Evolutionary conservation across 495 filamentous ascomycete species (phyloP).

Genomic region (Lepidopterella palustris): DNA sequence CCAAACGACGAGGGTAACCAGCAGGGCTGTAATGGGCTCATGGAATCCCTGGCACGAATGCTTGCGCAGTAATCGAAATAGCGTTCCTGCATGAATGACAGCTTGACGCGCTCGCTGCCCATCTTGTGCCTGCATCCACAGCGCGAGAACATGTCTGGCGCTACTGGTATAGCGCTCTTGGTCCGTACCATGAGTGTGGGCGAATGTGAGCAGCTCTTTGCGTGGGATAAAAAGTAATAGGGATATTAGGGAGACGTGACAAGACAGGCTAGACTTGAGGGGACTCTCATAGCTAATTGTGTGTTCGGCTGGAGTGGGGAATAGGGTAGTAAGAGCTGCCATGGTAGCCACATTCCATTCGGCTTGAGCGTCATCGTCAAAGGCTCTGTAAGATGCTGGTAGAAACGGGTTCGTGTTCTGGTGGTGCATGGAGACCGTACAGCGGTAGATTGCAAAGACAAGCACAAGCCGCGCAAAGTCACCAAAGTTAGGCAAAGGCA

Average conservation of each 20-base stretch:
- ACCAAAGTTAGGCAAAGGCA: not conserved
- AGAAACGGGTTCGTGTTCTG: not conserved
- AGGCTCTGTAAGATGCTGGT: too few species aligned
- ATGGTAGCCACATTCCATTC: too few species aligned
- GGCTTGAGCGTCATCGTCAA: too few species aligned
- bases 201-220: not conserved
- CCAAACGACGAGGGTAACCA: not conserved
- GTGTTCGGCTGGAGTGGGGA: too few species aligned
- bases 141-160: not conserved
- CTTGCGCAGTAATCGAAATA: not conserved
- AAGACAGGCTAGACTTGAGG: not conserved
- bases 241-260: not conserved
- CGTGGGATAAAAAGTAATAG: not conserved
- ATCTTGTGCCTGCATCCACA: not conserved
- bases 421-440: not conserved
- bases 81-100: not conserved
- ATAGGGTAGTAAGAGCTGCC: too few species aligned
- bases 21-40: not conserved
- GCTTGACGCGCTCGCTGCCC: too few species aligned
- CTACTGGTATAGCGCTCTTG: not conserved
- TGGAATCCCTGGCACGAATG: not conserved
- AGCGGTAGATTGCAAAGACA: not conserved
- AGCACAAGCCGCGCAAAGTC: not conserved
- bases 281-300: too few species aligned
- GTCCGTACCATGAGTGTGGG: not conserved